Evolutionary conservation across 2,329 filamentous ascomycete species (phyloP), one percentile per base, ranked within the genome.

Genomic region (Gnomoniopsis sp.): DNA sequence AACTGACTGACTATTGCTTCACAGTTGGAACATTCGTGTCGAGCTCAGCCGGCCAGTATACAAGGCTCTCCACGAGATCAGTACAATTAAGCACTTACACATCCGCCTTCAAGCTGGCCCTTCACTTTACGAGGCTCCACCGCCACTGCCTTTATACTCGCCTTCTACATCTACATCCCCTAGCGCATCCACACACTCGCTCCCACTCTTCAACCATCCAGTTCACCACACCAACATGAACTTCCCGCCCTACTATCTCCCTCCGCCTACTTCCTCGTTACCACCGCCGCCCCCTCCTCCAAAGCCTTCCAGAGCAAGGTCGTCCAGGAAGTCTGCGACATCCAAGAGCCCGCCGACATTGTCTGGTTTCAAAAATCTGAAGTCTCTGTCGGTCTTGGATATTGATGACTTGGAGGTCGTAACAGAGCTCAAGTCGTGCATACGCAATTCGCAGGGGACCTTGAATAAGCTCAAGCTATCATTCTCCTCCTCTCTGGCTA

Each of bases 21-120:
- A 23, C 55, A 85, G 81, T 63, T 88, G 85, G 85, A 85, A 88
- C 67, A 82, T 87, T 55, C 79, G 83, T 7, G 80, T 88, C 56
- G 85, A 88, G 68, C 75, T 88, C 11, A 85, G 80, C 66, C 75
- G 82, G 6, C 78, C 77, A 1, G 78, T 88, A 4, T 87, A 84
- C 70, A 76, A 76, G 58, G 77, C 78, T 36, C 73, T 88, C 12
- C 84, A 86, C 66, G 70, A 75, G 36, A 82, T 86, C 57, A 61
- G 72, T 19, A 75, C 78, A 7, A 74, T 88, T 30, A 76, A 77
- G 57, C 72, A 80, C 60, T 65, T 88, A 14, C 81, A 85, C 62
- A 66, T 88, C 47, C 80, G 85, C 57, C 76, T 88, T 70, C 85
- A 87, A 61, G 73, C 75, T 3, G 84, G 84, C 2, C 74, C 76